phyloP scores from a whole-genome alignment of 768 basidiomycete species.

The Hypholoma sublateritium region DNA sequence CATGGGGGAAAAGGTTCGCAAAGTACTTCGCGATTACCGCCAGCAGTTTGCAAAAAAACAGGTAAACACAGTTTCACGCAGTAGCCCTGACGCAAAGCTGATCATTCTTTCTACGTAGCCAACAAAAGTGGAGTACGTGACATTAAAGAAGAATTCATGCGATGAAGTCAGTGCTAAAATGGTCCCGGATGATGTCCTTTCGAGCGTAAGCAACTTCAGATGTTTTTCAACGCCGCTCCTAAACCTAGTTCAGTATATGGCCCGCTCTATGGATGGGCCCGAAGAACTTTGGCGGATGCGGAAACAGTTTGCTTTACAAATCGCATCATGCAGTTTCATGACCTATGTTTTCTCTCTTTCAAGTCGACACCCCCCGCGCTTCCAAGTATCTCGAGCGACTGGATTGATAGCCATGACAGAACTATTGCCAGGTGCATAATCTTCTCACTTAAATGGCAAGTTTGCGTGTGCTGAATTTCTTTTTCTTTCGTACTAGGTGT shows the following conservation, averaged over 20 bases:
- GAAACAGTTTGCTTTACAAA: conserved; percentile 92
- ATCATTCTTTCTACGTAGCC: conserved; percentile 35
- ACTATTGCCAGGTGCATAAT: conserved; percentile 67
- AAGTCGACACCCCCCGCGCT: conserved; percentile 79
- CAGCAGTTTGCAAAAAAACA: conserved; percentile 46
- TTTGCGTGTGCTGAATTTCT: not conserved
- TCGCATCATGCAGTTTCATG: conserved; percentile 89
- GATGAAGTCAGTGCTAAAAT: conserved; percentile 88
- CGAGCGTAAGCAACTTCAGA: conserved; percentile 54
- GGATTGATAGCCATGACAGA: conserved; percentile 94
- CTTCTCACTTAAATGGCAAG: not conserved
- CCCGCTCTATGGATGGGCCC: conserved; percentile 77
- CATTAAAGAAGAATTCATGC: conserved; percentile 78
- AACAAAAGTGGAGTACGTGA: conserved; percentile 63
- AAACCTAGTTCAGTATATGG: conserved; percentile 72
- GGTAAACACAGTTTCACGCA: conserved; percentile 29
- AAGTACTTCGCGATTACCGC: conserved; percentile 61
- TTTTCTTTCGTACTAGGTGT: conserved; percentile 29
- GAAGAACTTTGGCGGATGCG: conserved; percentile 95
- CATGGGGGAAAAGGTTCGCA: conserved; percentile 81
- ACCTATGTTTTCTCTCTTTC: conserved; percentile 85
- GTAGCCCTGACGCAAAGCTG: not conserved
- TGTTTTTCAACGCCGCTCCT: not conserved
- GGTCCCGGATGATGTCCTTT: conserved; percentile 85
- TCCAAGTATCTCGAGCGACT: conserved; percentile 86